Evolutionary conservation across 2,329 filamentous ascomycete genomes (phyloP).

Genomic region (Fusarium concolor): DNA sequence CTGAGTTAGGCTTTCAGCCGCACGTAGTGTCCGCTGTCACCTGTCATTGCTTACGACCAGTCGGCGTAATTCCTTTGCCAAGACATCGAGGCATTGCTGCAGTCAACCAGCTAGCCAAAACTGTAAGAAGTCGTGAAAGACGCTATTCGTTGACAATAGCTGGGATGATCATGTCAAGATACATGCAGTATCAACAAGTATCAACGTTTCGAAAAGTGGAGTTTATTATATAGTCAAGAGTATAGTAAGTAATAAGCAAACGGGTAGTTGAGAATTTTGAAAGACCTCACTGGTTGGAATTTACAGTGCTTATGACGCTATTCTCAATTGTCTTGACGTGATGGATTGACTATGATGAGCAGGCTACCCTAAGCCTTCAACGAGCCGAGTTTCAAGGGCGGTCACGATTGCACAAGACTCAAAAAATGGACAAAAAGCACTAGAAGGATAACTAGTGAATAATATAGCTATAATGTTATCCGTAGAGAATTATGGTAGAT

Average conservation of each 20-base stretch:
- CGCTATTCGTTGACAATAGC: fast-evolving
- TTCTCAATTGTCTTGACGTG: not conserved
- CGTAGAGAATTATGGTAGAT: not conserved
- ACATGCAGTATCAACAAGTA: not conserved
- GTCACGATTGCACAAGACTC: not conserved
- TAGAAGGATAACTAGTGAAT: not conserved
- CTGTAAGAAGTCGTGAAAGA: not conserved
- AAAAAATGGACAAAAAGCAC: not conserved
- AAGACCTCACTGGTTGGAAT: not conserved
- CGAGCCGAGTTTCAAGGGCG: not conserved
- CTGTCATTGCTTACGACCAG: not conserved
- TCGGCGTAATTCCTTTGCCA: constrained; percentile 5
- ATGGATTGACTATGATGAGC: not conserved
- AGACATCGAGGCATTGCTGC: no score
- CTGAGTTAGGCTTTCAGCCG: not conserved
- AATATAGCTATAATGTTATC: not conserved
- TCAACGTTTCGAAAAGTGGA: not conserved
- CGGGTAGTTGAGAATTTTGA: no score
- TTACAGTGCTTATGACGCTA: no score
- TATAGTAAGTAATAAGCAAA: not conserved
- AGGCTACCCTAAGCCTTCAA: not conserved
- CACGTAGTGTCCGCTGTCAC: constrained; percentile 1
- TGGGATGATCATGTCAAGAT: fast-evolving
- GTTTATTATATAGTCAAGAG: not conserved
- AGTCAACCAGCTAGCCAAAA: no score